These are phyloP conservation scores for Daldinia caldariorum DNA, from an alignment of 495 filamentous ascomycete species.

Conservation along the genomic window DNA sequence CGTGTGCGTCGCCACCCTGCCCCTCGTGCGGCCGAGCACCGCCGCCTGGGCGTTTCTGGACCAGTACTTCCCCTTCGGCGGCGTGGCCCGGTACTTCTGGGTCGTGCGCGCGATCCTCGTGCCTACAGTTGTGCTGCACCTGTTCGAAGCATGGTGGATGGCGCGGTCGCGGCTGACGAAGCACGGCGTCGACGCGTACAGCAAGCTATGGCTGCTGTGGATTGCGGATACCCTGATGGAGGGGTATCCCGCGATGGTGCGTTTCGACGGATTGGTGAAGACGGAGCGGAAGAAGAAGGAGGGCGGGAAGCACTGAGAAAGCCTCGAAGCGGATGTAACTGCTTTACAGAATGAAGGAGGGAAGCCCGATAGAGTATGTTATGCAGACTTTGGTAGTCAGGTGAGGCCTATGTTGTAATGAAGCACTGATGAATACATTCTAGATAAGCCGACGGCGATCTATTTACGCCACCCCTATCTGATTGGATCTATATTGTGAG, in stretches of 20 bases:
- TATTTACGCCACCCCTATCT: background rate
- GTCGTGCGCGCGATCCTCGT: conserved; percentile 50
- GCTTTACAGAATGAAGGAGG: background rate
- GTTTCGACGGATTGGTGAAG: conserved; percentile 54
- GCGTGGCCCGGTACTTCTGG: conserved; percentile 50
- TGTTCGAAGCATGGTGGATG: conserved; percentile 53
- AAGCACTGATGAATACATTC: background rate
- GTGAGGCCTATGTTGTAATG: background rate
- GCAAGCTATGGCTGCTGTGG: conserved; percentile 54
- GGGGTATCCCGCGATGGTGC: conserved; percentile 50
- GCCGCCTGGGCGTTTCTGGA: conserved; percentile 36
- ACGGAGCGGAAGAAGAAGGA: conserved; percentile 45
- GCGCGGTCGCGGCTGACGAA: conserved; percentile 43
- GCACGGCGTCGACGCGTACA: conserved; percentile 48
- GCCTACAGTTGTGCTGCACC: conserved; percentile 51
- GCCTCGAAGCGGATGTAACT: background rate
- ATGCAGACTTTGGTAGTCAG: no score
- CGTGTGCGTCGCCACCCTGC: conserved; percentile 38
- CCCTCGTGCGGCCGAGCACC: conserved; percentile 26
- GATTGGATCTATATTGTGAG: background rate
- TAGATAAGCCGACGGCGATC: background rate
- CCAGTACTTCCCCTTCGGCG: conserved; percentile 40
- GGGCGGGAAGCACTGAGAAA: conserved; percentile 19
- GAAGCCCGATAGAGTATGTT: background rate
- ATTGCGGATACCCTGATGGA: conserved; percentile 51